Evolutionary conservation across 805 yeast species (phyloP).

Genomic region (Monosporozyma aerobia): DNA sequence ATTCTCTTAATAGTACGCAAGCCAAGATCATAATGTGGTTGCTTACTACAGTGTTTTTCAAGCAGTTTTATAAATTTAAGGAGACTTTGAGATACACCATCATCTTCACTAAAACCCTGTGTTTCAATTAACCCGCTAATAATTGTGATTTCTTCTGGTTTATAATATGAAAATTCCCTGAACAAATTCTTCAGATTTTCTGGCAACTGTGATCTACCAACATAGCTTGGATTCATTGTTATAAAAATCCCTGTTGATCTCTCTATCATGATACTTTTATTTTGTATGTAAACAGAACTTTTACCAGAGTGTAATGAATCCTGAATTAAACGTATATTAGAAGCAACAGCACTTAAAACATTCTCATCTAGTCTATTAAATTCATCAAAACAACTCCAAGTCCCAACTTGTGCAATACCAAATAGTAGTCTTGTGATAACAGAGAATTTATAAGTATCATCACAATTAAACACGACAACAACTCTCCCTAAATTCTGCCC

Average conservation of each 20-base stretch:
- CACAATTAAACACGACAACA: constrained; percentile 86
- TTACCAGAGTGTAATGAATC: constrained; percentile 32
- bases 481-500: constrained; percentile 71
- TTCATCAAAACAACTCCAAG: constrained; percentile 96
- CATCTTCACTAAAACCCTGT: constrained; percentile 54
- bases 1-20: constrained; percentile 69
- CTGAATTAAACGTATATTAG: constrained; percentile 68
- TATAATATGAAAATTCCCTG: constrained; percentile 61
- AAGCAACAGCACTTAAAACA: constrained; percentile 75
- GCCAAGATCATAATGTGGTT: constrained; percentile 85
- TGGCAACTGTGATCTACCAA: constrained; percentile 75
- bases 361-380: constrained; percentile 69
- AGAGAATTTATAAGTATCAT: constrained; percentile 74
- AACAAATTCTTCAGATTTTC: constrained; percentile 77
- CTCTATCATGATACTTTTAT: constrained; percentile 33
- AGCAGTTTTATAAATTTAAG: constrained; percentile 48
- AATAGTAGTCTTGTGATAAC: constrained; percentile 67
- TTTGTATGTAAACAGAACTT: constrained; percentile 34
- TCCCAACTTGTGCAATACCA: constrained; percentile 76
- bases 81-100: constrained; percentile 36
- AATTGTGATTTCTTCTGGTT: constrained; percentile 62
- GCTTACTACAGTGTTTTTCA: constrained; percentile 36
- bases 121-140: constrained; percentile 64
- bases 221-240: constrained; percentile 85
- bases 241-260: constrained; percentile 64